Base-by-base conservation (phyloP, 257 asterid genomes). In the Asclepias syriaca region DNA sequence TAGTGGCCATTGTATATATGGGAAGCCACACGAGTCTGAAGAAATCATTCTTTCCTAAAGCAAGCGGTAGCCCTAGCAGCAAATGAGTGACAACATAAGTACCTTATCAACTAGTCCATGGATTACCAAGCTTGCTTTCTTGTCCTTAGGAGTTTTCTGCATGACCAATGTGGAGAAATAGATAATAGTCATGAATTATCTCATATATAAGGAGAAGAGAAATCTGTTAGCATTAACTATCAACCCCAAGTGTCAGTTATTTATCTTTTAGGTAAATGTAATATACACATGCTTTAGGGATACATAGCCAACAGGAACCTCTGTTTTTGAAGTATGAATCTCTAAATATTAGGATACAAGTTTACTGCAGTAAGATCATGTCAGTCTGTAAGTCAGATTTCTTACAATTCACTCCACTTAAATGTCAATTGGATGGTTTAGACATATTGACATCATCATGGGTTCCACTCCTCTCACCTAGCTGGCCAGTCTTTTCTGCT, bases 131-230 rank as follows among this genome's bases (percentile, higher is more conserved):
- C 79, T 86, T 56, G 98, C 97, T 81, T 90, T 90, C 92, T 90
- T 90, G 87, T 93, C 98, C 86, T 93, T 90, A n/a, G 98, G 98
- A 55, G 98, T 93, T 87, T 89, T 84, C 98, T 93, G 91, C 39
- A 82, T 73, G 71, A 73, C 69, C 46, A 74, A 65, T 43, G 40
- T 7, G 15, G 67, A 46, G 45, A 13, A 60, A 60, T 10, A 27
- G 4, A 16, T 34, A 61, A 63, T 37, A 29, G 15, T 34, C 21
- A 49, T 57, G 27, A 9, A 22, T 6, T 19, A 39, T 6, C 6
- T 0, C 49, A 37, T 24, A 39, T 16, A 61, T 27, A 12, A 27
- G 15, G 32, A 21, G 1, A 51, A 16, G 56, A 51, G 29, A 11
- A n/a, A n/a, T 55, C 29, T 55, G 29, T n/a, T 53, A 53, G 27